Evolutionary conservation across 2,329 filamentous ascomycete genomes (phyloP), one percentile per base, ranked within the genome.

Genomic region (Hypomyces rosellus): DNA sequence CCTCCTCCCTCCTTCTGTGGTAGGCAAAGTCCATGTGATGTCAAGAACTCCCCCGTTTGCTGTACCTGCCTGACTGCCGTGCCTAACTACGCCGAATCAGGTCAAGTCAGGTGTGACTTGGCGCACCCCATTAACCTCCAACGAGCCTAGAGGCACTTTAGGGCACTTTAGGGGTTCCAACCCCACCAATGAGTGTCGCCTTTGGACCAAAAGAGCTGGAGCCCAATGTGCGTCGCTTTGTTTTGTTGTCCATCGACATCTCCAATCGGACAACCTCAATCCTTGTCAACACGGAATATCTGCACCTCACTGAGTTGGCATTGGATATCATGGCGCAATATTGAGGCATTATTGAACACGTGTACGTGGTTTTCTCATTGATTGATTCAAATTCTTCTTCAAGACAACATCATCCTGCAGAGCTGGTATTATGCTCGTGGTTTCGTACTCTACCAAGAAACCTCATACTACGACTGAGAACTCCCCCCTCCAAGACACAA

Each of bases 41-140:
- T 51, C 44, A 48, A 45, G 44, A 45, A 43, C 39, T 39, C 25
- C 20, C 20, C 20, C n/a, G n/a, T 37, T 37, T 22, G 44, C 44
- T 46, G 34, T 46, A 46, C 25, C 25, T 16, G 49, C 49, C 49
- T 44, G 46, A 51, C 45, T 39, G 49, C 49, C 39, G 45, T 51
- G 16, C 49, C 49, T 47, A 45, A 42, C 49, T 51, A 51, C 49
- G 34, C 49, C 45, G 20, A 5, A 41, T 51, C 42, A 14, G 49
- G 45, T 22, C 34, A 45, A 22, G 39, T 40, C 42, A 11, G 33
- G 37, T 30, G 25, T 30, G 25, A 30, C 25, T 30, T 30, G 25
- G 25, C 25, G 25, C 25, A 30, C 25, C 6, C 8, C 25, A 30
- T 30, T 30, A 30, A 11, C 25, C 25, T 30, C 25, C 25, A 30